A percentile compares a stretch with the other conserved stretches of the same genome.
phyloP scores from a whole-genome alignment of 805 yeast genomes.

The Ogataea degrootiae region DNA sequence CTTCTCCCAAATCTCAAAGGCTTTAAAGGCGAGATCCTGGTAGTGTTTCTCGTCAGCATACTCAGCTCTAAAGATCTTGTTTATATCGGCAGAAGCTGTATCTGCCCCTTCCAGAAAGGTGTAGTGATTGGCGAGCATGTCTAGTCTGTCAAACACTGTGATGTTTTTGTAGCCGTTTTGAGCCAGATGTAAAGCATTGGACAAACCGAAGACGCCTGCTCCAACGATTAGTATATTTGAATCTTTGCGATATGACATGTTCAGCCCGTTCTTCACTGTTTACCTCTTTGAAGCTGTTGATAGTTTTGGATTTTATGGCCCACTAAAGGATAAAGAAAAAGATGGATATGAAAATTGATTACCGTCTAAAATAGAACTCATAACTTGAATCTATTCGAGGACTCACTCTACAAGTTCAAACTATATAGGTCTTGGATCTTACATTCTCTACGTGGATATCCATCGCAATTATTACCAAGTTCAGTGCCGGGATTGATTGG shows the following conservation, averaged over 20 bases:
- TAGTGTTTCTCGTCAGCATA: constrained; percentile 35
- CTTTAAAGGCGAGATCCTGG: constrained; percentile 26
- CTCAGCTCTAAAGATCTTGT: constrained; percentile 35
- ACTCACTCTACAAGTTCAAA: too few relatives aligned
- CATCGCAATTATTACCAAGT: too few relatives aligned
- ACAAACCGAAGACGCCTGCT: constrained; percentile 53
- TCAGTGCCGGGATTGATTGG: too few relatives aligned
- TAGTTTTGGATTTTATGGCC: too few relatives aligned
- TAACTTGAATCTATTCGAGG: too few relatives aligned
- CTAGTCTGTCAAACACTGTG: constrained; percentile 35
- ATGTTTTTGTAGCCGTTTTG: constrained; percentile 33
- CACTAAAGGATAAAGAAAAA: too few relatives aligned
- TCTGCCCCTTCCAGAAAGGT: constrained; percentile 34
- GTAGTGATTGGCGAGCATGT: constrained; percentile 25
- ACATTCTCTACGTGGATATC: too few relatives aligned
- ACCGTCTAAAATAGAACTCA: too few relatives aligned
- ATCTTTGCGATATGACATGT: constrained; percentile 7
- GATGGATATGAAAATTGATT: too few relatives aligned
- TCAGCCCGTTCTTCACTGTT: background rate
- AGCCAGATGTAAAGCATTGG: constrained; percentile 41
- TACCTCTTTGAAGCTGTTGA: too few relatives aligned
- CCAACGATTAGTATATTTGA: constrained; percentile 40
- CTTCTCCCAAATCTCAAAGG: constrained; percentile 22
- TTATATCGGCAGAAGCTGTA: constrained; percentile 37
- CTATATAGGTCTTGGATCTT: too few relatives aligned